Base-by-base conservation (phyloP, 305 asterid genomes). In the Euphrasia arctica region DNA sequence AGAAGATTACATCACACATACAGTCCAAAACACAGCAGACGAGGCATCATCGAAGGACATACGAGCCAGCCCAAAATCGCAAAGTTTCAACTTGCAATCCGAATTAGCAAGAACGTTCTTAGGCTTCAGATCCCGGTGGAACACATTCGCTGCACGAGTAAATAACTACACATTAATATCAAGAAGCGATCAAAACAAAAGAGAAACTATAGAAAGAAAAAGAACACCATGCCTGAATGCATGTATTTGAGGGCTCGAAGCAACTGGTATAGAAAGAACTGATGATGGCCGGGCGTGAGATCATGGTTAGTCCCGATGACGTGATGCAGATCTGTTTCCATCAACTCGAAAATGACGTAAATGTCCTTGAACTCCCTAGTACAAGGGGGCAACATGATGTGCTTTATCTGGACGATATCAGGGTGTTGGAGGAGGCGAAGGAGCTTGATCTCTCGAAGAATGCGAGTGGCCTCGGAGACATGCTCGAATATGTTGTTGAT, bases 271-370 rank as follows among this genome's bases (percentile, higher is more conserved):
- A 83, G 76, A 73, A 80, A 78, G 66, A 74, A 80, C 63, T 76
- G 89, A 78, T 76, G 72, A 71, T 83, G 89, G 58, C 74, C 84
- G 5, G 86, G 78, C 9, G 89, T 78, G 47, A 83, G 66, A 74
- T 83, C 89, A 29, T 76, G 79, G 52, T 83, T 80, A 3, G 89
- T 83, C 69, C 75, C 78, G 58, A 83, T 80, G 41, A 83, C 89
- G 75, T 83, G 86, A 60, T 83, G 89, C 36, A 80, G 84, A 36
- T 83, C 86, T 58, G 89, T 80, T 60, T 83, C 86, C 89, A 83
- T 78, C 73, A 83, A 68, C 70, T 83, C 89, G 62, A 83, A 83
- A 63, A 83, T 69, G 18, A 83, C 84, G 49, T 78, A 83, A n/a
- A 83, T 80, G 60, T 80, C 89, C 61, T 58, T 75, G 70, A 83